These are phyloP conservation scores for Paramecium sexaurelia DNA, from an alignment of 73 alveolate species.

Conservation along the genomic window DNA sequence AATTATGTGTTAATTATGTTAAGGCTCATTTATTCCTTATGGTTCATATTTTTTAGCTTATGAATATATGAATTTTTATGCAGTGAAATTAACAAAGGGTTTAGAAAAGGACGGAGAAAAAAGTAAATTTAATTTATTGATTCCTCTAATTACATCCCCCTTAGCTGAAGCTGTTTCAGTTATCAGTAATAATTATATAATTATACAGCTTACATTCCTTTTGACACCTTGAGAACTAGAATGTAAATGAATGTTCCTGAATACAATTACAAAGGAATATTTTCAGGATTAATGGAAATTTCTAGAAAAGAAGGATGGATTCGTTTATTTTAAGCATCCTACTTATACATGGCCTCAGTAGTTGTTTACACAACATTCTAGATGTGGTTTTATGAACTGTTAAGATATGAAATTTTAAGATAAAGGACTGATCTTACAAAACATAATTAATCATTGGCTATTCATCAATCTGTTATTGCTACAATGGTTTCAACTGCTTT, in stretches of 20 bases:
- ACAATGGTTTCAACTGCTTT: conserved; percentile 26
- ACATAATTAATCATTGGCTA: conserved; percentile 18
- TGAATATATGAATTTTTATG: conserved; percentile 59
- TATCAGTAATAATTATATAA: background rate
- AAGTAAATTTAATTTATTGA: conserved; percentile 8
- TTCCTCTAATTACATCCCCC: conserved; percentile 61
- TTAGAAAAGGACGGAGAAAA: conserved; percentile 5
- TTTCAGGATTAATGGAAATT: conserved; percentile 34
- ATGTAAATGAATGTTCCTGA: conserved; percentile 62
- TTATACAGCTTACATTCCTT: conserved; percentile 53
- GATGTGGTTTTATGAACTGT: conserved; percentile 65
- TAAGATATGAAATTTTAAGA: conserved; percentile 49
- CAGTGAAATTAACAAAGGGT: conserved; percentile 24
- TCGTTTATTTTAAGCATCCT: conserved; percentile 56
- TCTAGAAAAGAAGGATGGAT: conserved; percentile 55
- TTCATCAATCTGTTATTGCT: conserved; percentile 49
- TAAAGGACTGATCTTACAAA: background rate
- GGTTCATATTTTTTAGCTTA: conserved; percentile 46
- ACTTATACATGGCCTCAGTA: conserved; percentile 51
- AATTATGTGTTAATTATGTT: background rate
- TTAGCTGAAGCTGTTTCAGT: conserved; percentile 59
- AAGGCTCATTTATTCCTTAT: conserved; percentile 61
- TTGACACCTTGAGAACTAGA: conserved; percentile 65
- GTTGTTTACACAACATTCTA: conserved; percentile 43
- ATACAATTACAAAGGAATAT: conserved; percentile 54